Base-by-base conservation (phyloP, 2,329 filamentous ascomycete species). In the Colletotrichum sublineola region DNA sequence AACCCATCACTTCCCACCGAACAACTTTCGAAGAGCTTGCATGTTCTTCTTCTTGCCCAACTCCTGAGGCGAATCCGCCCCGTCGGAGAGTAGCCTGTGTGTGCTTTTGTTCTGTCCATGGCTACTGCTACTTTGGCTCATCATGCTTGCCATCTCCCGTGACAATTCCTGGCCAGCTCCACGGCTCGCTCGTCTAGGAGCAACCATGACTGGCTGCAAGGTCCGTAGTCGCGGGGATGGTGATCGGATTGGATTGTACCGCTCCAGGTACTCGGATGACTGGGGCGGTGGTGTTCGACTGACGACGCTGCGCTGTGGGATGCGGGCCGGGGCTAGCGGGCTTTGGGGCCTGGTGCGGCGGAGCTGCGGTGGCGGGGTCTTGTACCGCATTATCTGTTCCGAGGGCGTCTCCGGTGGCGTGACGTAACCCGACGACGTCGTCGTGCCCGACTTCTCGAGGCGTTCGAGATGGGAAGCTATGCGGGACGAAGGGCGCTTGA, bases 401-500 rank as follows among this genome's bases (percentile, higher is more conserved):
- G 76, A 71, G 2, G 74, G 70, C 53, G 77, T 79, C 65, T 81
- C 80, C 0, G 79, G 77, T 0, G 79, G 78, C 11, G 80, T 81
- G 53, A 73, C 60, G 61, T 82, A 81, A 20, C 74, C 74, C 2
- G 77, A 78, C 55, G 76, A 77, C 42, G 61, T 74, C 55, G 63
- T 75, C 46, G 58, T 75, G 8, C 75, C 76, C 18, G 76, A 77
- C 42, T 71, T 73, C 40, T 74, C 75, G 29, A 67, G 63, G 33
- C 74, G 60, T 40, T 74, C 75, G 29, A 67, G 63, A 33, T 73
- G 60, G 36, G 65, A 56, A 46, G 73, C 73, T n/a, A 81, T 72
- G 20, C 79, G 77, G 5, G 82, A 83, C 1, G 82, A 83, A 0
- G 83, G 83, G 0, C 82, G 79, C 48, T 80, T 80, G 46, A 85